These are phyloP conservation scores for Scedosporium boydii DNA, from an alignment of 2,329 filamentous ascomycete species.

Conservation along the genomic window DNA sequence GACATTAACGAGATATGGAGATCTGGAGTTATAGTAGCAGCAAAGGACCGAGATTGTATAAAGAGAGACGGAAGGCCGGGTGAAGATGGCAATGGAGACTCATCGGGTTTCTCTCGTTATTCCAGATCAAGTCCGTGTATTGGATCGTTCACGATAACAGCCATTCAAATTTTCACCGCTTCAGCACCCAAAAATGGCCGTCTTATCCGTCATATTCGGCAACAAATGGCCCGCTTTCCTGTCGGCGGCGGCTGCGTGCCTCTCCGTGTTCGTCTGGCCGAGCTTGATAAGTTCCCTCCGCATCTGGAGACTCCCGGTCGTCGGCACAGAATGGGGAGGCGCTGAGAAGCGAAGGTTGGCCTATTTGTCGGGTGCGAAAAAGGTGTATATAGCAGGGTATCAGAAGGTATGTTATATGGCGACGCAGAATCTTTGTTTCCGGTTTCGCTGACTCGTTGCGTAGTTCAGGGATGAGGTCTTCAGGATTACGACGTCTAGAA, in stretches of 20 bases:
- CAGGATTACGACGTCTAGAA: constrained; percentile 7
- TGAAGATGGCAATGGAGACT: neutral
- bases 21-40: neutral
- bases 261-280: neutral
- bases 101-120: no score
- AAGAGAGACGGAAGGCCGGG: neutral
- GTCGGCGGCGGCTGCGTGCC: neutral
- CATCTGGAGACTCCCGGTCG: neutral
- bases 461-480: constrained; percentile 7
- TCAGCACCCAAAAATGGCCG: neutral
- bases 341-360: constrained; percentile 6
- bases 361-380: constrained; percentile 5
- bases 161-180: neutral
- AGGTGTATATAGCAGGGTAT: constrained; percentile 6
- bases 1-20: neutral
- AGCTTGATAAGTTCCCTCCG: neutral
- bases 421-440: no score
- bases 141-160: no score
- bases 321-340: constrained; percentile 4
- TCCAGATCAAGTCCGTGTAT: no score
- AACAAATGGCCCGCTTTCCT: neutral
- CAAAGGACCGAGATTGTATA: neutral
- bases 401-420: neutral
- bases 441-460: neutral
- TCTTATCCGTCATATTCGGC: neutral